These are phyloP conservation scores for Kazachstania sp. DNA, from an alignment of 1,139 yeast species.

Conservation along the genomic window DNA sequence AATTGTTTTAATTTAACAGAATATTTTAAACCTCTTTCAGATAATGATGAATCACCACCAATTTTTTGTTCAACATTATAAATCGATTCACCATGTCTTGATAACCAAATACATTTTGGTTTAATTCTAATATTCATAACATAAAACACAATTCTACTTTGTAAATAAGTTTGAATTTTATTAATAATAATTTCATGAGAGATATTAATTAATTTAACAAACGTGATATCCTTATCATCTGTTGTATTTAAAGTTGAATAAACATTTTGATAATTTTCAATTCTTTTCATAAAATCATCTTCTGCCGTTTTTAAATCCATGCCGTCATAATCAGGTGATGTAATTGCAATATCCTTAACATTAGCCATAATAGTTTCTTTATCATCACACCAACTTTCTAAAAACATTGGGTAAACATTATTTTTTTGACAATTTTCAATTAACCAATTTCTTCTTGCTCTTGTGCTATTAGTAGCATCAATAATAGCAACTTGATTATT, in stretches of 20 bases:
- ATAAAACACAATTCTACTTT: slow-evolving; percentile 87
- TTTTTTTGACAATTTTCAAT: slow-evolving; percentile 55
- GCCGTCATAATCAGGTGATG: slow-evolving; percentile 80
- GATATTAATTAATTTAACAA: slow-evolving; percentile 78
- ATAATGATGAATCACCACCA: slow-evolving; percentile 89
- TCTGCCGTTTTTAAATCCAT: slow-evolving; percentile 66
- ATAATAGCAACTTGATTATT: slow-evolving; percentile 59
- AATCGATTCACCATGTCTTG: slow-evolving; percentile 92
- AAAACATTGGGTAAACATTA: slow-evolving; percentile 77
- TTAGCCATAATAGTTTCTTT: slow-evolving; percentile 68
- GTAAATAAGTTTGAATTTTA: slow-evolving; percentile 78
- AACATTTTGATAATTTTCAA: slow-evolving; percentile 58
- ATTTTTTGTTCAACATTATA: slow-evolving; percentile 89
- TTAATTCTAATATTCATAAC: slow-evolving; percentile 92
- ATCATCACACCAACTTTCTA: slow-evolving; percentile 89
- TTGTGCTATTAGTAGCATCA: slow-evolving; percentile 81
- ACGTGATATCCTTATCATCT: slow-evolving; percentile 60
- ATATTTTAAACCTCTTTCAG: slow-evolving; percentile 79
- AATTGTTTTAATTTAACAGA: slow-evolving; percentile 76
- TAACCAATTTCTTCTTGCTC: slow-evolving; percentile 59
- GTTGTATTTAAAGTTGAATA: slow-evolving; percentile 63
- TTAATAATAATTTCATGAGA: slow-evolving; percentile 83
- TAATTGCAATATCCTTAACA: slow-evolving; percentile 74
- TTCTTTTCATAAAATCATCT: slow-evolving; percentile 62
- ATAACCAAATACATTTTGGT: slow-evolving; percentile 85